These are phyloP conservation scores for Cucumis cinereus DNA, from an alignment of 306 rosid genomes.

Conservation along the genomic window DNA sequence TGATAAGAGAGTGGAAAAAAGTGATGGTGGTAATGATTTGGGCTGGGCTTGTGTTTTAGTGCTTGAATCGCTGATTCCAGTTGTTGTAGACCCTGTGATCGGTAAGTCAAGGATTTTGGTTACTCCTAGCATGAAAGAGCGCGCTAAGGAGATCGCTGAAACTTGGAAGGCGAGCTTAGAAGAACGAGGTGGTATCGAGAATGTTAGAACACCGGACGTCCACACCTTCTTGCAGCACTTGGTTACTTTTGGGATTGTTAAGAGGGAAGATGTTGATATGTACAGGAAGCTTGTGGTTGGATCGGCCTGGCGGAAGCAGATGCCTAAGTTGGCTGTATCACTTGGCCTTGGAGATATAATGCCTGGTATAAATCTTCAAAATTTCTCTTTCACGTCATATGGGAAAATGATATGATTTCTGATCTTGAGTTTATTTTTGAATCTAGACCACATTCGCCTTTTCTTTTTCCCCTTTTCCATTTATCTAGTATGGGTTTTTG, in stretches of 20 bases:
- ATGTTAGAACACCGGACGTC: conserved; percentile 88
- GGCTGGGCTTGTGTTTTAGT: conserved; percentile 96
- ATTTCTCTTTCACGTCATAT: not conserved
- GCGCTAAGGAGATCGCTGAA: conserved; percentile 68
- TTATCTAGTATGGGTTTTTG: not conserved
- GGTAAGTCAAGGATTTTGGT: conserved; percentile 80
- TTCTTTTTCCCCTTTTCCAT: not conserved
- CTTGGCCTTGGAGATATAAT: conserved; percentile 81
- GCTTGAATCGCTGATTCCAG: conserved; percentile 73
- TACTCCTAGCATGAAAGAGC: conserved; percentile 56
- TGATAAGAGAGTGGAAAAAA: conserved; percentile 55
- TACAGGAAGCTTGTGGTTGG: conserved; percentile 84
- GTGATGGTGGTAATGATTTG: conserved; percentile 46
- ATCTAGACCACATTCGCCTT: not conserved
- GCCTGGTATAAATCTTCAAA: conserved; percentile 45
- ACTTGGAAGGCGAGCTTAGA: conserved; percentile 82
- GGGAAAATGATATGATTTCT: not conserved
- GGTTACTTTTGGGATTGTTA: conserved; percentile 89
- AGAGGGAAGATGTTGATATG: conserved; percentile 49
- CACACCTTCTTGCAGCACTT: conserved; percentile 93
- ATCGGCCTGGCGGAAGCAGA: conserved; percentile 97
- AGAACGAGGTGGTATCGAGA: conserved; percentile 87
- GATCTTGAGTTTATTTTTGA: not conserved
- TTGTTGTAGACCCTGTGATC: conserved; percentile 67
- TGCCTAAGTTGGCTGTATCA: conserved; percentile 92